Evolutionary conservation across 1,139 yeast genomes (phyloP).

Genomic region (Dujonia santamariae): DNA sequence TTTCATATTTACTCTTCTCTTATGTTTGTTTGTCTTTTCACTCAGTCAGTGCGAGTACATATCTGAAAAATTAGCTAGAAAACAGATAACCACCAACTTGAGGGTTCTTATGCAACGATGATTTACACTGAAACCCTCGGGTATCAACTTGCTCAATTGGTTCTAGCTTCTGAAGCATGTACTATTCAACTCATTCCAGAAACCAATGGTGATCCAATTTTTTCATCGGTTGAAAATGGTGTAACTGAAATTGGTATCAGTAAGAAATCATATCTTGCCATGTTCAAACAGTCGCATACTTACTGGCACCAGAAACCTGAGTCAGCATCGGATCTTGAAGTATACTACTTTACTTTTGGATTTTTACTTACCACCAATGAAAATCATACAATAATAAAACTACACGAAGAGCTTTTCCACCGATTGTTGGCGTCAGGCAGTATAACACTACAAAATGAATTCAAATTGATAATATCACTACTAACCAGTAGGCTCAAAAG

Average conservation of each 20-base stretch:
- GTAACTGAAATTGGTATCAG: slow-evolving; percentile 34
- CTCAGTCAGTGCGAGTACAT: no score
- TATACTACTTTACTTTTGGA: slow-evolving; percentile 29
- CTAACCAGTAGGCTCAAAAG: slow-evolving; percentile 32
- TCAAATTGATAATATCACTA: slow-evolving; percentile 29
- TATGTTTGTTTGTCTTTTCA: no score
- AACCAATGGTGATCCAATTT: slow-evolving; percentile 9
- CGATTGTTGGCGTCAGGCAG: slow-evolving; percentile 11
- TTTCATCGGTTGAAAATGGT: slow-evolving; percentile 14
- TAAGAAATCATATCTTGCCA: slow-evolving; percentile 25
- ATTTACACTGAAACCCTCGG: slow-evolving; percentile 2
- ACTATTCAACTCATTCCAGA: slow-evolving; percentile 21
- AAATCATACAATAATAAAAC: slow-evolving; percentile 29
- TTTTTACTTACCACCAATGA: slow-evolving; percentile 41
- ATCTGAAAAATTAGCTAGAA: no score
- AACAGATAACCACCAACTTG: no score
- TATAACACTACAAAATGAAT: slow-evolving; percentile 17
- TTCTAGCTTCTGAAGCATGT: not conserved
- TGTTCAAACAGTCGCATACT: slow-evolving; percentile 35
- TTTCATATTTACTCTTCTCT: no score
- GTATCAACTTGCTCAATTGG: slow-evolving; percentile 1
- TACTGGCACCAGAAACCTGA: slow-evolving; percentile 22
- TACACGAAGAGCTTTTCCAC: slow-evolving; percentile 27
- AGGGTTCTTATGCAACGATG: no score
- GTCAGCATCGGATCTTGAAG: slow-evolving; percentile 2